Percentiles rank a stretch among this genome's conserved stretches.
These are phyloP conservation scores for Verticillium dahliae DNA, from an alignment of 2,329 filamentous ascomycete species.

Conservation along the genomic window DNA sequence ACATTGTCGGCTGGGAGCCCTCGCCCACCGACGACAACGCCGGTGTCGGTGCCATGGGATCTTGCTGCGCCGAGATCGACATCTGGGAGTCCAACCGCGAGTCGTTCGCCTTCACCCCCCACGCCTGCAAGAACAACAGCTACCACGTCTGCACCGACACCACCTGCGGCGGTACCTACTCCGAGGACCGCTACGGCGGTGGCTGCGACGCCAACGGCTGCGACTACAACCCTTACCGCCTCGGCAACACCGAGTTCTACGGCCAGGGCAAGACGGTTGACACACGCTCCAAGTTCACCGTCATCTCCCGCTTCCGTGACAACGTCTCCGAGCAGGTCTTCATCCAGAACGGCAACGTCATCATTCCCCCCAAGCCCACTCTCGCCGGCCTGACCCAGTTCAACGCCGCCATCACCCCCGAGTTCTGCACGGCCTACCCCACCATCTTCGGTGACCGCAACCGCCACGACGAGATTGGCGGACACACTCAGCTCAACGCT, in stretches of 20 bases:
- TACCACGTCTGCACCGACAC: constrained; percentile 12
- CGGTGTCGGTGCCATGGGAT: constrained; percentile 14
- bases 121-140: constrained; percentile 13
- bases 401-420: constrained; percentile 46
- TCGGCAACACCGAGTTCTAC: constrained; percentile 55
- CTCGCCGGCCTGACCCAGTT: constrained; percentile 43
- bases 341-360: constrained; percentile 9
- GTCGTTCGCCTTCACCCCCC: constrained; percentile 17
- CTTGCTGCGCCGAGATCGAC: constrained; percentile 18
- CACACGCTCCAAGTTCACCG: constrained; percentile 49
- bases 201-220: constrained; percentile 61
- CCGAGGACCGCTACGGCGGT: constrained; percentile 44
- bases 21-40: constrained; percentile 13
- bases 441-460: constrained; percentile 43
- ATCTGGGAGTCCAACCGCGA: constrained; percentile 19
- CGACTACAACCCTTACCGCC: constrained; percentile 59
- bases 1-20: constrained; percentile 16
- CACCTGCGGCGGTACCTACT: constrained; percentile 41
- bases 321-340: constrained; percentile 11
- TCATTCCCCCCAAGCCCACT: constrained; percentile 12
- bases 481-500: constrained; percentile 44
- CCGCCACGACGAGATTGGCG: constrained; percentile 44
- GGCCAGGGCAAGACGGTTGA: constrained; percentile 51
- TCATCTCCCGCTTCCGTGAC: constrained; percentile 52
- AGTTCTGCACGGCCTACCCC: constrained; percentile 51